Base-by-base conservation (phyloP, 495 filamentous ascomycete genomes). In the Penicillium robsamsonii region DNA sequence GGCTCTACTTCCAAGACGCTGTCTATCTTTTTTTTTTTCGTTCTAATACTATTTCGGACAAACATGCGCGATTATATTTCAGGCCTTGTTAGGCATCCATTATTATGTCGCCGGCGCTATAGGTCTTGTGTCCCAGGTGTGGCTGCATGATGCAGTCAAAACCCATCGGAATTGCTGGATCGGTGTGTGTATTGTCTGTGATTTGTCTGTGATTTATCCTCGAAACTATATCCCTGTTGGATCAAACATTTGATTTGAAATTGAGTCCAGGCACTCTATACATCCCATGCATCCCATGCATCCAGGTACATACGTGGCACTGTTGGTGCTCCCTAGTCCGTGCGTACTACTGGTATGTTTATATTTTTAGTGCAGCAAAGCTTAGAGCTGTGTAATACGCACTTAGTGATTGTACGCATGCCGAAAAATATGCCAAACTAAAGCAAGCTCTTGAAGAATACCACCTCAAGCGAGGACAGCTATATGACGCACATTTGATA, bases 101-200 rank as follows among this genome's bases (percentile, higher is more conserved):
- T 38, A n/a, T 9, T 15, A 35, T 35, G 12, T 35, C 11, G 31
- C 15, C 8, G 10, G 10, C 5, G 24, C 35, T 20, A 41, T 27
- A 41, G 15, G 24, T 50, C 13, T 31, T 27, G 2, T n/a, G 5
- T 44, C 11, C 46, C 6, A 37, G 15, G 35, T 8, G 35, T 17
- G 33, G 18, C 22, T 51, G 20, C 24, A 51, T 51, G 22, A 29
- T 29, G 49, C 35, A 51, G 30, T 3, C 22, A 22, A 6, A 51
- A 41, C 49, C 49, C 35, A n/a, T 40, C 49, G 49, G 35, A 4
- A 40, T 27, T 41, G 24, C 49, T 51, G 49, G 37, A 51, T 41
- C 49, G 49, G 49, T 51, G 35, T 51, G 15, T 33, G 5, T 17
- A 8, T 46, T 29, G 15, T 8, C n/a, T 47, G 9, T 47, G 45